Base-by-base conservation (phyloP, 192 early-diverging fungal species). In the Funneliformis geosporum region DNA sequence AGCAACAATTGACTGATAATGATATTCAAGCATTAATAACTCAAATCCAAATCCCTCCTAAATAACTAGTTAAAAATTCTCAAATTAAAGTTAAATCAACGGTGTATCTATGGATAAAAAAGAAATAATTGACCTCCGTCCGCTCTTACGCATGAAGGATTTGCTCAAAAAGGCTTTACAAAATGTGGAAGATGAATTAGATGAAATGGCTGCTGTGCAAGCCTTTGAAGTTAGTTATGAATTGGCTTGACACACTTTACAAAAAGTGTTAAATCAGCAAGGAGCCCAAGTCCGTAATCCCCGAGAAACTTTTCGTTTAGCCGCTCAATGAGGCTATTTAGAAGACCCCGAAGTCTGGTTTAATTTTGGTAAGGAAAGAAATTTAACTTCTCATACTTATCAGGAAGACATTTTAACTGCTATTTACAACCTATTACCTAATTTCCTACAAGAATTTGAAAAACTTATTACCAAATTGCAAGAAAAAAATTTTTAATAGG, bases 121-220 rank as follows among this genome's bases (percentile, higher is more conserved):
- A n/a, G n/a, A n/a, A n/a, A n/a, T n/a, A 38, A 69, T 69, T 10
- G 46, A 72, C 40, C 43, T 72, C n/a, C 16, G 44, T 4, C 70
- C 70, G 4, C 44, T 72, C 5, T 42, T 72, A 8, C 43, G 10
- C 28, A 47, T 47, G 39, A 72, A 27, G 44, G 44, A 72, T 4
- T 5, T 72, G 2, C 18, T 42, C 3, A 6, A 72, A 72, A 72
- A 72, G 39, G 23, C 44, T 46, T 42, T 72, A 50, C 9, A 12
- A 5, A 5, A 44, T 10, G 70, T 42, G 6, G 70, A 72, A n/a
- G 44, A 72, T 72, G 70, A 72, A 72, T 10, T 46, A 46, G 70
- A 72, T 14, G 42, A 72, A 72, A 72, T 72, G 70, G 70, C n/a
- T 14, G 70, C 70, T 8, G 70, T 72, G 2, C 70, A 72, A 72